A percentile compares a stretch with the other conserved stretches of the same genome.
These are phyloP conservation scores for Eimeria brunetti DNA, from an alignment of 169 alveolate genomes.

Conservation along the genomic window DNA sequence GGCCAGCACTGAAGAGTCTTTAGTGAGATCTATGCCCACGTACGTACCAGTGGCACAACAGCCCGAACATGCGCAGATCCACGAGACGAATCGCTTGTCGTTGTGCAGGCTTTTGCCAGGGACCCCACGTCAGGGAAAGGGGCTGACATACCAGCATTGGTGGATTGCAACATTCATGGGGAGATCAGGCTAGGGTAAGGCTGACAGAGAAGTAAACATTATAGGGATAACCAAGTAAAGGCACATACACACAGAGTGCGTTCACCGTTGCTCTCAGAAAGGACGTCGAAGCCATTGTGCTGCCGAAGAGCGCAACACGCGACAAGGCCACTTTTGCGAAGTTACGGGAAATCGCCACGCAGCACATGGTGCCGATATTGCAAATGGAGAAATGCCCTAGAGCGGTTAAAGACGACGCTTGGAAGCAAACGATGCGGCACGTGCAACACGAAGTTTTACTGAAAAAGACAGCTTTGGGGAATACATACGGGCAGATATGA, in stretches of 20 bases:
- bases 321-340: slow-evolving; percentile 23
- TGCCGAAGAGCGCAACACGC: slow-evolving; percentile 52
- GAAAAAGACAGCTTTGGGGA: slow-evolving; percentile 39
- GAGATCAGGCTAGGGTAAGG: slow-evolving; percentile 37
- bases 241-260: neutral
- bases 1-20: neutral
- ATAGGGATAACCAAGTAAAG: neutral
- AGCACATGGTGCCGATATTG: slow-evolving; percentile 43
- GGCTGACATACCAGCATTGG: slow-evolving; percentile 26
- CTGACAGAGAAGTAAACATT: neutral
- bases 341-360: slow-evolving; percentile 25
- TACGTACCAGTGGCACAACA: neutral
- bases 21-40: neutral
- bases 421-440: slow-evolving; percentile 36
- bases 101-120: slow-evolving; percentile 47
- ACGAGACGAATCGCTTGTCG: neutral
- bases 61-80: neutral
- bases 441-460: slow-evolving; percentile 28
- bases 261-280: slow-evolving; percentile 20
- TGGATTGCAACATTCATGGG: slow-evolving; percentile 63
- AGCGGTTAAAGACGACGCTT: slow-evolving; percentile 26
- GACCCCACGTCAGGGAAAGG: slow-evolving; percentile 16
- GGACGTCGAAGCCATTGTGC: slow-evolving; percentile 59
- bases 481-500: slow-evolving; percentile 54
- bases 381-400: slow-evolving; percentile 29